These are phyloP conservation scores for Plasmopara halstedii DNA, from an alignment of 352 stramenopile species.

Conservation along the genomic window DNA sequence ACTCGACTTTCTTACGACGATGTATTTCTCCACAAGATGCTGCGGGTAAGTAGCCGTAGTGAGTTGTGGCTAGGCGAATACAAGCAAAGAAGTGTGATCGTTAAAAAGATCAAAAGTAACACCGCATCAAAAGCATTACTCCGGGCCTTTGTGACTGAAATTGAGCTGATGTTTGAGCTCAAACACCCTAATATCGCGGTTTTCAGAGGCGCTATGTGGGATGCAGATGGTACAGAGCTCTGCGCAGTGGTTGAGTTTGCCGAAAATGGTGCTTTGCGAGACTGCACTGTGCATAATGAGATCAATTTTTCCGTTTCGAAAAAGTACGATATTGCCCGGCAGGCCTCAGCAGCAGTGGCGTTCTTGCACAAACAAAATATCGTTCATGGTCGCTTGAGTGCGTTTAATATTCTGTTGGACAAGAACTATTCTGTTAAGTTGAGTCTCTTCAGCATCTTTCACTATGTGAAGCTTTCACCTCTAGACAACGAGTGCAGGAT, in stretches of 20 bases:
- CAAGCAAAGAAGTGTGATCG: conserved; percentile 46
- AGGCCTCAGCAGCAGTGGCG: conserved; percentile 57
- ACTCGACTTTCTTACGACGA: conserved; percentile 62
- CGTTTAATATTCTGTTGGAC: conserved; percentile 76
- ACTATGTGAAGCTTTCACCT: conserved; percentile 67
- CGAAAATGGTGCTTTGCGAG: conserved; percentile 50
- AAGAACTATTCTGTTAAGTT: conserved; percentile 57
- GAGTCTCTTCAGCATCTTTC: conserved; percentile 70
- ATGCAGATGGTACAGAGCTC: conserved; percentile 57
- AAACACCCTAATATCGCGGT: conserved; percentile 57
- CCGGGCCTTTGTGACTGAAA: conserved; percentile 74
- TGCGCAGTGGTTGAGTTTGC: conserved; percentile 70
- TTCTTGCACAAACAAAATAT: conserved; percentile 67
- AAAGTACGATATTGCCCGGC: conserved; percentile 57
- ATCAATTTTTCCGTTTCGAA: conserved; percentile 44
- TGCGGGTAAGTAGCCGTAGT: conserved; percentile 62
- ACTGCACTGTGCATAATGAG: conserved; percentile 34
- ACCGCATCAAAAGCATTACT: conserved; percentile 52
- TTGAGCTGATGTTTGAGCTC: conserved; percentile 67
- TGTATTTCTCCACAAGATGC: conserved; percentile 61
- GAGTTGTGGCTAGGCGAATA: conserved; percentile 75
- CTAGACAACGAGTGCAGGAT: conserved; percentile 57
- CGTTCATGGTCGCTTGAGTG: conserved; percentile 65
- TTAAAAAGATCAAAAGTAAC: conserved; percentile 81
- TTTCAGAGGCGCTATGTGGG: conserved; percentile 72